phyloP scores from a whole-genome alignment of 176 grass and related monocot genomes.

The Olyra latifolia region DNA sequence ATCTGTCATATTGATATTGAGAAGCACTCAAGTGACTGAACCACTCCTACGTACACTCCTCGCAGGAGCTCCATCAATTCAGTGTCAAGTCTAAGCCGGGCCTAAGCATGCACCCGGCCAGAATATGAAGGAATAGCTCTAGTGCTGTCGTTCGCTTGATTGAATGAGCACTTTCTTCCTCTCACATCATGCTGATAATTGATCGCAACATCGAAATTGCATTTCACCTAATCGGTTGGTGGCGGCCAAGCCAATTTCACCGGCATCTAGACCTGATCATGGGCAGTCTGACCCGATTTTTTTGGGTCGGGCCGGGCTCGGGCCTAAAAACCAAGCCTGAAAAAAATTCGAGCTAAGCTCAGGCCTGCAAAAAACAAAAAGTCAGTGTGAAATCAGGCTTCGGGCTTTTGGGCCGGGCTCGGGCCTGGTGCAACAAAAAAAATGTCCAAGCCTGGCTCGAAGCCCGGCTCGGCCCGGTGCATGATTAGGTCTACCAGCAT shows the following conservation, averaged over 20 bases:
- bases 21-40: not conserved
- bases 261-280: no score
- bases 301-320: no score
- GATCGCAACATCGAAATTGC: not conserved
- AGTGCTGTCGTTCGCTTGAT: not conserved
- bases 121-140: not conserved
- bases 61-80: not conserved
- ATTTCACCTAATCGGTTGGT: not conserved
- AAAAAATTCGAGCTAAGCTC: no score
- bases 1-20: not conserved
- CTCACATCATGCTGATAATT: not conserved
- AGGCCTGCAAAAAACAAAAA: no score
- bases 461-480: no score
- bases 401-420: no score
- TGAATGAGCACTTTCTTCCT: not conserved
- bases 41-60: not conserved
- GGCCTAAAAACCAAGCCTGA: no score
- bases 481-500: no score
- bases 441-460: no score
- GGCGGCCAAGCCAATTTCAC: not conserved
- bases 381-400: no score
- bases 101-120: not conserved
- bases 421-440: no score
- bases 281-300: no score
- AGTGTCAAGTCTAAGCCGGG: not conserved